Percentiles rank a stretch among this genome's conserved stretches.
Evolutionary conservation across 768 basidiomycete species (phyloP).

Genomic region (Exsudoporus frostii): DNA sequence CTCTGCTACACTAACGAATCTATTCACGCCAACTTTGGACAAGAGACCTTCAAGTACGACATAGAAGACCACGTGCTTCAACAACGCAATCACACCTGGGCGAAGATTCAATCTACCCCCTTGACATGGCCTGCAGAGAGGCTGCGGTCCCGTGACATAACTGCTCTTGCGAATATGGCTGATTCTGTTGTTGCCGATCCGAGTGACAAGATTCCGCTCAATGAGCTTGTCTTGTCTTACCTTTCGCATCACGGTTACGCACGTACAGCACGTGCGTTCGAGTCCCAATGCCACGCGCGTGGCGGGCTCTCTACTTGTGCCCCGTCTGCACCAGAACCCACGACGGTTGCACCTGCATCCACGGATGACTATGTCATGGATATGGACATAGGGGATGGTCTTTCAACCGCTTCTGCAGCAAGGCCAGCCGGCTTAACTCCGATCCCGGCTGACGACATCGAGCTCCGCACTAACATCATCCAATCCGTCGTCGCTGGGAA

Average conservation of each 20-base stretch:
- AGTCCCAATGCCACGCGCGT: conserved; percentile 41
- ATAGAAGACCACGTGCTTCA: conserved; percentile 84
- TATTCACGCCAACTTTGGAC: conserved; percentile 85
- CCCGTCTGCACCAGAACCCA: neutral
- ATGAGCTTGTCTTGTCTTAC: conserved; percentile 74
- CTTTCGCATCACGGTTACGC: conserved; percentile 84
- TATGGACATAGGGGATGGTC: conserved; percentile 38
- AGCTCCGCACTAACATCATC: conserved; percentile 67
- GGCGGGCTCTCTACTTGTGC: conserved; percentile 22
- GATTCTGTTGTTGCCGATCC: conserved; percentile 37
- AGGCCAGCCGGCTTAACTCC: conserved; percentile 8
- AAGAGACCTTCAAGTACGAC: conserved; percentile 82
- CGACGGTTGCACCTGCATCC: conserved; percentile 6
- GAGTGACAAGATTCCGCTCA: conserved; percentile 56
- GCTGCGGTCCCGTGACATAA: conserved; percentile 6
- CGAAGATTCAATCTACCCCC: conserved; percentile 56
- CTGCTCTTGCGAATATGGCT: conserved; percentile 1
- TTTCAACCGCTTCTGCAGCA: conserved; percentile 7
- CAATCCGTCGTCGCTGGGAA: conserved; percentile 66
- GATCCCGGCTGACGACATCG: conserved; percentile 51
- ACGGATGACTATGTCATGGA: conserved; percentile 45
- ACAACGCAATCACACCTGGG: conserved; percentile 64
- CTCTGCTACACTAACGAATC: conserved; percentile 77
- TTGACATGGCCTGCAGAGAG: conserved; percentile 43
- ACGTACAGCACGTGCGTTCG: conserved; percentile 65